A percentile compares a stretch with the other conserved stretches of the same genome.
Conservation (phyloP, 225 moss, liverwort and hornwort genomes). For the Thuidium tamariscinum region DNA sequence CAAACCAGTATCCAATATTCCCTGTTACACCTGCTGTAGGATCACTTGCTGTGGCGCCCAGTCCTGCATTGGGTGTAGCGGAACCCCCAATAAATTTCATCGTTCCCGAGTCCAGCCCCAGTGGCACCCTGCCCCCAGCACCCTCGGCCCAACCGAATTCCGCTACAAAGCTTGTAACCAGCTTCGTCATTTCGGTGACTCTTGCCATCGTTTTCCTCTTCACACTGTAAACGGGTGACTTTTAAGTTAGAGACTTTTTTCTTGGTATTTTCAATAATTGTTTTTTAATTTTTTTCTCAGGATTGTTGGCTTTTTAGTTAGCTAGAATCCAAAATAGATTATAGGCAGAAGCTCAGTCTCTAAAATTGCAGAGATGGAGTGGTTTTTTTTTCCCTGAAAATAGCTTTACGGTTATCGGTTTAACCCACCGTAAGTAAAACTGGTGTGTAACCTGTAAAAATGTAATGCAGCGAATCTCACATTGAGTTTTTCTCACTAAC, state of each 20-base stretch:
- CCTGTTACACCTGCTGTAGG: not conserved
- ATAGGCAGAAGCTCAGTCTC: conserved; percentile 11
- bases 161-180: not conserved
- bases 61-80: conserved; percentile 20
- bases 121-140: not conserved
- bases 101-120: conserved; percentile 1
- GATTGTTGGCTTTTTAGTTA: not conserved
- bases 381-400: not conserved
- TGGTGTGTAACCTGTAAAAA: conserved; percentile 23
- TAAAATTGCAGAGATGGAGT: conserved; percentile 25
- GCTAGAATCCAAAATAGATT: not conserved
- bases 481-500: conserved; percentile 7
- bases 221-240: not conserved
- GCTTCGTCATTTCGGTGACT: not conserved
- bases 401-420: not conserved
- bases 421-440: not conserved
- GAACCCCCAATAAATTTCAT: conserved; percentile 11
- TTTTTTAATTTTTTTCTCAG: not conserved
- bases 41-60: not conserved
- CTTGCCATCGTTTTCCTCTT: not conserved
- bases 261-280: not conserved
- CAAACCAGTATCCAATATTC: not conserved
- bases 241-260: not conserved
- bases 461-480: conserved; percentile 17
- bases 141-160: not conserved